Evolutionary conservation across 2,329 filamentous ascomycete species (phyloP), one percentile per base, ranked within the genome.

Genomic region (Madurella fahalii): DNA sequence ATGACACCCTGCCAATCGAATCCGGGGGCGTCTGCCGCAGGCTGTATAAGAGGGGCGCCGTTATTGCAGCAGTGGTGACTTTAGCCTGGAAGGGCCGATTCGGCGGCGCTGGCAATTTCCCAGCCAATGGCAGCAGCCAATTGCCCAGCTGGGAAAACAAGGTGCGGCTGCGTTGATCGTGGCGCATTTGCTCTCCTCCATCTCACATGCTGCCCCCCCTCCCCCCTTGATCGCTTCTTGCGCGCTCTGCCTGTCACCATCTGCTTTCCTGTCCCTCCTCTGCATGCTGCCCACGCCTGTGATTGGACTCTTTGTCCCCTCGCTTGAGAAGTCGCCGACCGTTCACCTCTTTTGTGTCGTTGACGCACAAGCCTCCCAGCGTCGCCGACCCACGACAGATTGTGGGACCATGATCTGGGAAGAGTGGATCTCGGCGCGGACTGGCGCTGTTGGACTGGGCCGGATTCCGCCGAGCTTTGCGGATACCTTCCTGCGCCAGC

Each of bases 81-180:
- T 74, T 74, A 74, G 72, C 71, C 72, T 74, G 67, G 70, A 73
- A 71, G 69, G 70, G 67, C 69, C 68, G 69, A 70, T 65, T 70
- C 60, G 57, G 56, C 62, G 61, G 64, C 59, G 57, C 61, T 64
- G 65, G 63, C 61, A 68, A 70, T 72, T 68, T 69, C 63, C 69
- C 67, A 65, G 58, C 69, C 68, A 72, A 70, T 72, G 60, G 58
- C 58, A 51, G 54, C 53, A 47, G 44, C 57, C 62, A 63, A 66
- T 66, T 63, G 61, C 48, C 43, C 54, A 46, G 54, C 56, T 58
- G 53, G 53, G 57, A 63, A 66, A 66, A 68, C 63, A 67, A 65
- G 64, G 66, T 65, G 65, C 64, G 65, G 66, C 63, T 67, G 61
- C 61, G 60, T 58, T 57, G 58, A 63, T 65, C 57, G 60, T 64